Evolutionary conservation across 1,284 basidiomycete species (phyloP), one percentile per base, ranked within the genome.

Genomic region (Moniliella sp.): DNA sequence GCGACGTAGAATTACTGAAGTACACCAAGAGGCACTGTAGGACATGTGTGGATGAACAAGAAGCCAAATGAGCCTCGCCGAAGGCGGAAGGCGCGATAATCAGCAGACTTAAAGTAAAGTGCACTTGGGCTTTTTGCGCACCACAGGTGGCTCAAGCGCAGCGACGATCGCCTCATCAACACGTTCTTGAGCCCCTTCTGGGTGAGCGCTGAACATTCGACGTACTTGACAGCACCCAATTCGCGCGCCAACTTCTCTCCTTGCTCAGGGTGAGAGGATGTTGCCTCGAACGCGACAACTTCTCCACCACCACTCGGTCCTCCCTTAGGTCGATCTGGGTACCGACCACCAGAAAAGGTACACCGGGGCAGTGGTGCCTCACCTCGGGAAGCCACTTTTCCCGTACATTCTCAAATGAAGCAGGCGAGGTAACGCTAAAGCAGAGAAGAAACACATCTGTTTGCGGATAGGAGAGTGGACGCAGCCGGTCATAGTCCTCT

Each of bases 311-410:
- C 54, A 76, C 73, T 27, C 73, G 66, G 62, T 97, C 91, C 55
- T 93, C 84, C 58, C 91, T 72, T 63, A 99, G 64, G 71, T 99
- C 91, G 61, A 93, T 72, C 68, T 99, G 91, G 23, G 88, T 99
- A 43, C 91, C 88, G 35, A 97, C 88, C 56, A 97, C 93, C 53
- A 97, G 74, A 70, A 86, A 93, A 44, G 88, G 88, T 35, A 94
- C 88, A 37, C 88, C 88, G n/a, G 91, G 91, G 70, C 91, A 97
- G 63, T 99, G 88, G 65, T 97, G 88, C 63, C 86, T 84, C 32
- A 97, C 88, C 67, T 99, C 91, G 17, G 88, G 88, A 72, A 97
- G 91, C 88, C 88, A 99, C 65, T 99, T 99, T 67, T 97, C 88
- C 71, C 91, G 93, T 55, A 99, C 88, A 76, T 99, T 97, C 65